Evolutionary conservation across 176 grass and related monocot genomes (phyloP).

Genomic region (Lolium perenne): DNA sequence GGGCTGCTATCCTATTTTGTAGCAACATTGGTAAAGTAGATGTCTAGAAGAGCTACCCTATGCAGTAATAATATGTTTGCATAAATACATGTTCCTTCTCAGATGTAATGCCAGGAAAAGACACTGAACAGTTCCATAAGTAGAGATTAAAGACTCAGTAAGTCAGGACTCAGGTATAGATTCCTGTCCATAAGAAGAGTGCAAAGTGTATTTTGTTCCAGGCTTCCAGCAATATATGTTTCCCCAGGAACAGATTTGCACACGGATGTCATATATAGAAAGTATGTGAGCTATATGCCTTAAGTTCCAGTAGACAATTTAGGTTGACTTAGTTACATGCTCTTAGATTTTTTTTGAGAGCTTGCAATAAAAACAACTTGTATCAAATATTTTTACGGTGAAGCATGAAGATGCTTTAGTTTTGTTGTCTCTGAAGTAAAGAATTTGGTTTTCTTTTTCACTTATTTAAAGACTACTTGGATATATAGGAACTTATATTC

Average conservation of each 20-base stretch:
- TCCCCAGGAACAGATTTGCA: not conserved
- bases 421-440: not conserved
- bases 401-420: constrained; percentile 17
- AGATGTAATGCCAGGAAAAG: constrained; percentile 6
- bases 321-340: not conserved
- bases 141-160: not conserved
- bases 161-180: not conserved
- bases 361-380: not conserved
- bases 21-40: not conserved
- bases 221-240: constrained; percentile 21
- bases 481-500: not conserved
- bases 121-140: not conserved
- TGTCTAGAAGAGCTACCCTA: constrained; percentile 2
- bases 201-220: not conserved
- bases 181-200: not conserved
- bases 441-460: constrained; percentile 9
- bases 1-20: not conserved
- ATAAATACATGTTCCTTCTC: not conserved
- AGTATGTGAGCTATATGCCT: constrained; percentile 4
- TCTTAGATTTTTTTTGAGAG: not conserved
- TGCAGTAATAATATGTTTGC: not conserved
- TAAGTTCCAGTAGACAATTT: not conserved
- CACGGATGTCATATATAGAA: not conserved
- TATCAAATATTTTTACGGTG: not conserved
- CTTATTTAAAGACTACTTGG: constrained; percentile 20